phyloP scores from a whole-genome alignment of 176 grass and related monocot genomes.

The Musa beccarii region DNA sequence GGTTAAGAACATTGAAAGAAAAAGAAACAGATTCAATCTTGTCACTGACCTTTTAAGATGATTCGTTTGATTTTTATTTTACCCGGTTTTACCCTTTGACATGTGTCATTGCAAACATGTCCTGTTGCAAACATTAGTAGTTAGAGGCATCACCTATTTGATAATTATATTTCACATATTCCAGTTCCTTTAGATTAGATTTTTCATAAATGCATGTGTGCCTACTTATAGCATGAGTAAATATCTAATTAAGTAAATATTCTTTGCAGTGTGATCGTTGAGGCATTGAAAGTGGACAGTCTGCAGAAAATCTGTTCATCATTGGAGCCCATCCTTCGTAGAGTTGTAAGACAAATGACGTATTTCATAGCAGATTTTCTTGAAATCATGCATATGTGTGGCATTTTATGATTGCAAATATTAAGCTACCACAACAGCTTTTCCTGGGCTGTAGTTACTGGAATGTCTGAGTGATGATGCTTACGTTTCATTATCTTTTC shows the following conservation, averaged over 20 bases:
- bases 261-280: constrained; percentile 79
- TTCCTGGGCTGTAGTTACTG: not conserved
- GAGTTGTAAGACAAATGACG: constrained; percentile 69
- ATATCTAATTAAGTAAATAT: not conserved
- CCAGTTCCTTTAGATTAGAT: no score
- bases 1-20: no score
- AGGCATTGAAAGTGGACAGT: constrained; percentile 91
- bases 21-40: no score
- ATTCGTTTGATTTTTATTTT: no score
- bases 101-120: no score
- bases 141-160: no score
- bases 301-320: constrained; percentile 97
- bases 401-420: not conserved
- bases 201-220: no score
- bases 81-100: no score
- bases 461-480: not conserved
- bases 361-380: not conserved
- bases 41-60: no score
- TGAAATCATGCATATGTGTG: not conserved
- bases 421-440: not conserved
- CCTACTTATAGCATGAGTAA: not conserved
- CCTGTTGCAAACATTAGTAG: no score
- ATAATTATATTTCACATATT: no score
- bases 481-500: not conserved
- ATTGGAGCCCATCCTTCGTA: constrained; percentile 82